These are phyloP conservation scores for Aureobasidium namibiae DNA, from an alignment of 2,329 filamentous ascomycete species.

Conservation along the genomic window DNA sequence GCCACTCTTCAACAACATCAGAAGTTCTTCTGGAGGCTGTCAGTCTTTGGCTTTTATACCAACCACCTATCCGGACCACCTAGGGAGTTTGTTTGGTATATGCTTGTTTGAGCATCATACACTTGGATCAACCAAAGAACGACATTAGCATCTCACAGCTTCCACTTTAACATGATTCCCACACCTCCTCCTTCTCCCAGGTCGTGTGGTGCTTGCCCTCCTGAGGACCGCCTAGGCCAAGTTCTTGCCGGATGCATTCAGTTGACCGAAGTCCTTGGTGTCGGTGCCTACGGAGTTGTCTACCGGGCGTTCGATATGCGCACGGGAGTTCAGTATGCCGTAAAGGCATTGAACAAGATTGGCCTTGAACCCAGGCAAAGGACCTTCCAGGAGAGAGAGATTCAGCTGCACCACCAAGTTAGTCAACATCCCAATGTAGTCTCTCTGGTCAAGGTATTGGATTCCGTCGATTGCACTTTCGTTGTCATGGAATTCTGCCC, in stretches of 20 bases:
- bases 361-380: conserved; percentile 82
- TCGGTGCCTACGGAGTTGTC: conserved; percentile 93
- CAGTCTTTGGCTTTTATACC: conserved; percentile 1
- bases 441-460: conserved; percentile 86
- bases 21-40: not conserved
- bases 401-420: conserved; percentile 80
- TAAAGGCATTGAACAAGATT: conserved; percentile 93
- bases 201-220: conserved; percentile 34
- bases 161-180: conserved; percentile 42
- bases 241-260: conserved; percentile 76
- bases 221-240: conserved; percentile 79
- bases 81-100: conserved; percentile 6
- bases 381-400: conserved; percentile 87
- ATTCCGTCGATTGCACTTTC: conserved; percentile 85
- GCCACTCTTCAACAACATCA: not conserved
- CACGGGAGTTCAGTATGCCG: conserved; percentile 76
- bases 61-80: not conserved
- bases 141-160: conserved; percentile 25
- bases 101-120: conserved; percentile 9
- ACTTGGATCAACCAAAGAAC: not conserved
- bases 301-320: conserved; percentile 82
- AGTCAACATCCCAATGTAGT: conserved; percentile 90
- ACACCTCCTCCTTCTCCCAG: conserved; percentile 43
- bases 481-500: conserved; percentile 96
- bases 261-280: conserved; percentile 76